Conservation (phyloP, 495 filamentous ascomycete genomes). For the Daldinia decipiens region DNA sequence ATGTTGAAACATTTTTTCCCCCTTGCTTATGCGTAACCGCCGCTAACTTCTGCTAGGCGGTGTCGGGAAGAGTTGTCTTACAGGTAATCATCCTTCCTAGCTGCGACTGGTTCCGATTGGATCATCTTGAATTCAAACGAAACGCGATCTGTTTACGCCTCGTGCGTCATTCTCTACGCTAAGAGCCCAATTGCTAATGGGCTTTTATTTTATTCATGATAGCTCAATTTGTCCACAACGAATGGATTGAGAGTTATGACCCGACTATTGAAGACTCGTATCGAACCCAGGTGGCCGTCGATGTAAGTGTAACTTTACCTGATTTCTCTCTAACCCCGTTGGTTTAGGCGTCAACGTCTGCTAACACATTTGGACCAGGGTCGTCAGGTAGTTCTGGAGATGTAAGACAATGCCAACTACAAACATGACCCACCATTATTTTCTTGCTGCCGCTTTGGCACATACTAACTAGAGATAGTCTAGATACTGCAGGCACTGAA, state of each 20-base stretch:
- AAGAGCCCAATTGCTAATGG: slow-evolving; percentile 39
- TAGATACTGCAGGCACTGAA: slow-evolving; percentile 97
- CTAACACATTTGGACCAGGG: slow-evolving; percentile 67
- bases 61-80: slow-evolving; percentile 97
- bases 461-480: slow-evolving; percentile 60
- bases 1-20: slow-evolving; percentile 23
- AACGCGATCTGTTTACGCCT: slow-evolving; percentile 19
- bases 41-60: slow-evolving; percentile 70
- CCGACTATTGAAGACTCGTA: slow-evolving; percentile 98
- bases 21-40: slow-evolving; percentile 42
- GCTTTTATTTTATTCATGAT: slow-evolving; percentile 44
- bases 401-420: slow-evolving; percentile 66
- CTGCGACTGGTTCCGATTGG: slow-evolving; percentile 32
- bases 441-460: slow-evolving; percentile 18
- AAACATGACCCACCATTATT: slow-evolving; percentile 29
- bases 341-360: slow-evolving; percentile 26
- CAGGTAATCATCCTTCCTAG: slow-evolving; percentile 68
- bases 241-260: slow-evolving; percentile 99
- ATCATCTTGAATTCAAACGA: slow-evolving; percentile 35
- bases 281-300: slow-evolving; percentile 90
- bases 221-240: slow-evolving; percentile 99
- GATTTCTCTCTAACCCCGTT: slow-evolving; percentile 14
- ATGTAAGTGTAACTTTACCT: slow-evolving; percentile 68
- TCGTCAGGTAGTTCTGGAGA: slow-evolving; percentile 94
- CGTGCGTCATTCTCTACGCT: slow-evolving; percentile 22